Base-by-base conservation (phyloP, 768 basidiomycete species). In the Rhizopogon roseolus region DNA sequence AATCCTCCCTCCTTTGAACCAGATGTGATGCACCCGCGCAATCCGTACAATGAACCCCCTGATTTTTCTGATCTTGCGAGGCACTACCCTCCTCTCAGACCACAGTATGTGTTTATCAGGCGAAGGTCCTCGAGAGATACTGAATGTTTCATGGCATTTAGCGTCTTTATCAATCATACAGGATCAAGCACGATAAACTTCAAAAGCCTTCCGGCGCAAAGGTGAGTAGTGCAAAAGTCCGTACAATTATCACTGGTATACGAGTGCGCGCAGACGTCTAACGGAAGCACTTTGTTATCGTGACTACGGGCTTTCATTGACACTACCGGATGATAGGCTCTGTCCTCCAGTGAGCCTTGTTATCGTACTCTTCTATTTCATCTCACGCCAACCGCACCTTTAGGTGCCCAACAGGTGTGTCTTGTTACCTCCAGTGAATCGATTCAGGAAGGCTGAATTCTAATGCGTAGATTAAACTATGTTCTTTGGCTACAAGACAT, bases 401-500 rank as follows among this genome's bases (percentile, higher is more conserved):
- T 53, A 90, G 89, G 79, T 90, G 7, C 86, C 89, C 0, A 90
- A 90, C 57, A 79, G 88, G 87, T 86, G n/a, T 29, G 54, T 44
- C 17, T 13, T 28, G 29, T 11, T 3, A 7, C 3, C 19, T 29
- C 13, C 22, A 17, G 14, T 22, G 10, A 50, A 41, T 42, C n/a
- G 32, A 36, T 3, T 8, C 32, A 36, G 19, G 13, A 34, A 48
- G 32, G 17, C 43, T 40, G 10, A 45, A 19, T 25, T 54, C 40
- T 39, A 41, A 22, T 34, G 5, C 3, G 29, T 41, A 93, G 93
- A 60, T 67, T 95, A 41, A 93, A 97, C 66, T 97, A 97, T 61
- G 73, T 96, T 5, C 76, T 93, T 5, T 91, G 90, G 90, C 72
- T 92, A 22, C 83, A 91, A 70, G 88, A 92, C 61, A 75, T 93